Percentiles rank a stretch among this genome's conserved stretches.
Evolutionary conservation across 345 rosid genomes (phyloP).

Genomic region (Fremontodendron californicum): DNA sequence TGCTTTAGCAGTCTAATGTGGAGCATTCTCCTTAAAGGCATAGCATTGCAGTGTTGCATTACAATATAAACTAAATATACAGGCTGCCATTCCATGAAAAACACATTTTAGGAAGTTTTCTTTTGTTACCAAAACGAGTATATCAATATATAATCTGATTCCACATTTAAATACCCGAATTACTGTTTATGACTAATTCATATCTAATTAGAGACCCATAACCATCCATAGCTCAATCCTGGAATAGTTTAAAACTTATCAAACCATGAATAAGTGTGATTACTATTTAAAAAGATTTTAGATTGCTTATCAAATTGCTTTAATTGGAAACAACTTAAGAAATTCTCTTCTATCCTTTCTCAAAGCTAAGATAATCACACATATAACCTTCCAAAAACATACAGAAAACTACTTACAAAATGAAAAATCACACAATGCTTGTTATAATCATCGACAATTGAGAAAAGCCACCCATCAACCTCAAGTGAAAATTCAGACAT

Average conservation of each 20-base stretch:
- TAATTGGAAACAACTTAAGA: not conserved
- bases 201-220: not conserved
- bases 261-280: not conserved
- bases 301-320: not conserved
- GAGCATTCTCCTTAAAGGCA: not conserved
- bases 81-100: not conserved
- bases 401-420: not conserved
- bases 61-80: not conserved
- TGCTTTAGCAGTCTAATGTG: not conserved
- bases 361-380: not conserved
- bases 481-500: constrained; percentile 2
- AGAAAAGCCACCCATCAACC: not conserved
- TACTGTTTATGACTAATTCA: not conserved
- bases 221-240: not conserved
- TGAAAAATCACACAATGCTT: not conserved
- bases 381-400: not conserved
- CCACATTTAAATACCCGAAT: not conserved
- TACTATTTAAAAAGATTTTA: not conserved
- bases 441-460: not conserved
- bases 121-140: not conserved
- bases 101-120: not conserved
- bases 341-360: not conserved
- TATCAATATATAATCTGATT: not conserved
- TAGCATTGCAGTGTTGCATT: not conserved
- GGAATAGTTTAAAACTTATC: not conserved